A percentile compares a stretch with the other conserved stretches of the same genome.
These are phyloP conservation scores for Bullera alba DNA, from an alignment of 768 basidiomycete species.

Conservation along the genomic window DNA sequence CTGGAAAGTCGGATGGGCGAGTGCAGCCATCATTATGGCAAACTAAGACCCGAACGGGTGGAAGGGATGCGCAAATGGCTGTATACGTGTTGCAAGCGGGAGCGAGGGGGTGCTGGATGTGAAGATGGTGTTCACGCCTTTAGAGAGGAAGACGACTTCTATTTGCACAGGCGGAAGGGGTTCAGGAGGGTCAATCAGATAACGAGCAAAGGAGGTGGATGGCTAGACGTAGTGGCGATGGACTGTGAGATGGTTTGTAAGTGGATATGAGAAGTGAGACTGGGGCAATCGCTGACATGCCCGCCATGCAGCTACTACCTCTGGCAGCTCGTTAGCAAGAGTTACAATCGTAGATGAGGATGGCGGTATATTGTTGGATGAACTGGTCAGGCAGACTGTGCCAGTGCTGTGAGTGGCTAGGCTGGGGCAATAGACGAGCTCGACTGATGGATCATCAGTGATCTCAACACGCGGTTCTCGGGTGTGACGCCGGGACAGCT, in stretches of 20 bases:
- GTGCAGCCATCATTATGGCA: constrained; percentile 82
- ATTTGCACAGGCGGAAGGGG: constrained; percentile 20
- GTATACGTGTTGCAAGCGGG: constrained; percentile 28
- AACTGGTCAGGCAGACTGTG: constrained; percentile 38
- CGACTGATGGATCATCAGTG: constrained; percentile 47
- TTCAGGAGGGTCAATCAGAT: constrained; percentile 30
- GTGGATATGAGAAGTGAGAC: background rate
- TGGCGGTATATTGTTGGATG: constrained; percentile 71
- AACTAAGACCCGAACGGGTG: constrained; percentile 55
- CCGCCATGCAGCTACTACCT: constrained; percentile 61
- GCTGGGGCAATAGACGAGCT: background rate
- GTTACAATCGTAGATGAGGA: constrained; percentile 78
- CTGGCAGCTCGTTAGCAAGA: constrained; percentile 81
- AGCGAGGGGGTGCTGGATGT: constrained; percentile 37
- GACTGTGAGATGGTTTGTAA: constrained; percentile 87
- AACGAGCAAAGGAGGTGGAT: constrained; percentile 1
- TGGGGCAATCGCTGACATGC: constrained; percentile 36
- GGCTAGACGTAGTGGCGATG: constrained; percentile 71
- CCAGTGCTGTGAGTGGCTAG: constrained; percentile 35
- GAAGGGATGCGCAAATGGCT: constrained; percentile 63
- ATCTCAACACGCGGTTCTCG: constrained; percentile 70
- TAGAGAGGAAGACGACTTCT: constrained; percentile 57
- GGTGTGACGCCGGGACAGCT: constrained; percentile 34
- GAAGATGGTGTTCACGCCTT: constrained; percentile 68
- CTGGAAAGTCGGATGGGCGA: constrained; percentile 47